phyloP scores from a whole-genome alignment of 78 protist species.

The Dictyostelium purpureum region DNA sequence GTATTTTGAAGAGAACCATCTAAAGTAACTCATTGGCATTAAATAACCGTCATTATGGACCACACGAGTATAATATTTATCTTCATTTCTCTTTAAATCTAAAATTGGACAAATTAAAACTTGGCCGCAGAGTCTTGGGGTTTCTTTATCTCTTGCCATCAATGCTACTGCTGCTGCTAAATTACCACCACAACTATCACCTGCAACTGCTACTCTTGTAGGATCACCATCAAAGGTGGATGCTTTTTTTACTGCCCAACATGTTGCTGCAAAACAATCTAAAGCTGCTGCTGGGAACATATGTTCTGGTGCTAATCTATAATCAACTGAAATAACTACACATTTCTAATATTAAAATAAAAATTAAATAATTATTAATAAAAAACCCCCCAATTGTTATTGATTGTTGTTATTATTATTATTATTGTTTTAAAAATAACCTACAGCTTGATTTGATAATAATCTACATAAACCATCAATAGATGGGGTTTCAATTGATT shows the following conservation, averaged over 20 bases:
- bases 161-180: constrained; percentile 73
- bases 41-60: constrained; percentile 62
- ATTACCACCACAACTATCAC: constrained; percentile 76
- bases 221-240: constrained; percentile 76
- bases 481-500: constrained; percentile 71
- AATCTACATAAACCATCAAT: constrained; percentile 70
- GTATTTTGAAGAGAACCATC: constrained; percentile 45
- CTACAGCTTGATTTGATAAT: constrained; percentile 50
- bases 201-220: constrained; percentile 58
- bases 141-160: constrained; percentile 71
- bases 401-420: too few relatives aligned
- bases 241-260: constrained; percentile 73
- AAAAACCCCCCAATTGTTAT: not conserved
- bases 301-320: constrained; percentile 77
- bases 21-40: constrained; percentile 70
- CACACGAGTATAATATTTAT: constrained; percentile 57
- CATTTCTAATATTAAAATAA: constrained; percentile 5
- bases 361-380: not conserved
- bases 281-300: constrained; percentile 68
- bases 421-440: not conserved
- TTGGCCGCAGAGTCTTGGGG: constrained; percentile 50
- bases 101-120: constrained; percentile 57
- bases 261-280: constrained; percentile 76
- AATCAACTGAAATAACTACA: constrained; percentile 66
- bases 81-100: constrained; percentile 67